Evolutionary conservation across 2,329 filamentous ascomycete genomes (phyloP).

Genomic region (Chaetomium olivaceum): DNA sequence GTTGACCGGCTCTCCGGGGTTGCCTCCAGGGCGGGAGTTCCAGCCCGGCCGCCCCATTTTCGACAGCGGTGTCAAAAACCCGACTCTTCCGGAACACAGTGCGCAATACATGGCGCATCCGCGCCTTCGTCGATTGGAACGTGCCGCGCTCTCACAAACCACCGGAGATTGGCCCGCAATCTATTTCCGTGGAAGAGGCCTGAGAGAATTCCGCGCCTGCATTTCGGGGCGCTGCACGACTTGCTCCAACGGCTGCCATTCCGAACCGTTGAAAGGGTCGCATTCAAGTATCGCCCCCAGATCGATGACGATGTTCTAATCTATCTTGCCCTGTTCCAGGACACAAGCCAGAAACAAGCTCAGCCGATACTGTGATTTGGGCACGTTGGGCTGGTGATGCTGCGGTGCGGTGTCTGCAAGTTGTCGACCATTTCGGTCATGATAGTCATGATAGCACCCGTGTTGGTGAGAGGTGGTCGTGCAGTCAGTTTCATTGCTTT

Average conservation of each 20-base stretch:
- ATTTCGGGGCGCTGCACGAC: not conserved
- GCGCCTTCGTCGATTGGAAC: slow-evolving; percentile 7
- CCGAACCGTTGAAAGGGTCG: not conserved
- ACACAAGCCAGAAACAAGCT: not conserved
- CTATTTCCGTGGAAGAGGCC: slow-evolving; percentile 1
- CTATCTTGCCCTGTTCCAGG: slow-evolving; percentile 21
- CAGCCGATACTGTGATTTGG: not conserved
- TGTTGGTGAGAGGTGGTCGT: not conserved
- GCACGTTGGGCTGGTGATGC: slow-evolving; percentile 10
- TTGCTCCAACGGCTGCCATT: slow-evolving; percentile 4
- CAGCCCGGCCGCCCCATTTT: too few species aligned
- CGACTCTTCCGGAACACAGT: slow-evolving; percentile 34
- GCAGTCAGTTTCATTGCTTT: not conserved
- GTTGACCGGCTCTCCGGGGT: not conserved
- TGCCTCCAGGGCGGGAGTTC: not conserved
- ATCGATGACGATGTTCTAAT: slow-evolving; percentile 33
- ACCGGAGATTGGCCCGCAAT: slow-evolving; percentile 10
- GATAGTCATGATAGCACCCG: too few species aligned
- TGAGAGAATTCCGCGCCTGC: not conserved
- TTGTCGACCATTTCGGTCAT: not conserved
- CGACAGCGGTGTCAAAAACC: not conserved
- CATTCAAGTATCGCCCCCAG: slow-evolving; percentile 1
- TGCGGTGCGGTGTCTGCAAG: not conserved
- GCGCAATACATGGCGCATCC: slow-evolving; percentile 14
- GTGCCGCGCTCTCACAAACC: not conserved